Base-by-base conservation (phyloP, 441 rosid species). In the Populus hybrid region DNA sequence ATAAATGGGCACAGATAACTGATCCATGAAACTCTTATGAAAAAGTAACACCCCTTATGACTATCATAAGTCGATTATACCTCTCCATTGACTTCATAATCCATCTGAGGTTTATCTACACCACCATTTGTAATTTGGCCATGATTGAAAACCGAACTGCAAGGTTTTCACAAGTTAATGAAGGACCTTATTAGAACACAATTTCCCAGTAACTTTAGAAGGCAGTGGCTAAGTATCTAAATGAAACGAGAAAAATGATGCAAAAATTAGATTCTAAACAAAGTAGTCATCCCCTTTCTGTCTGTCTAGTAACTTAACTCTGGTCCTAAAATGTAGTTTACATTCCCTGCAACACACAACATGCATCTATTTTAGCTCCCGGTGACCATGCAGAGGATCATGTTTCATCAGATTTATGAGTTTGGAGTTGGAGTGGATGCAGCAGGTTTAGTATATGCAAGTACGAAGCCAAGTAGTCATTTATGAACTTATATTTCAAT, bases 61-160 rank as follows among this genome's bases (percentile, higher is more conserved):
- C 38, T 32, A 69, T 35, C 75, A 38, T 11, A 67, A 53, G 50
- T 42, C 59, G 70, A 42, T 74, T 64, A 69, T 90, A 92, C 99
- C 98, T 95, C 99, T 70, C 97, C 99, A 80, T 68, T 92, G 77
- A 85, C 90, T 80, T 90, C 93, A 88, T 95, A 94, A 65, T 92
- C 89, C 92, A 81, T 88, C 84, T 82, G 87, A 63, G 92, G 90
- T 65, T 72, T 89, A 70, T 87, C 92, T 32, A 77, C 67, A 64
- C 77, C 70, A 67, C 80, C 77, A 67, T 82, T 80, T 40, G 78
- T 82, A 73, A 81, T 82, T 83, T 86, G 90, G 82, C 88, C 89
- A 78, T 87, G 86, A 82, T 78, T 91, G 79, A 87, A 79, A 82
- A 83, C 79, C 10, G 86, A 88, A 76, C 99, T 95, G 92, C 81